Conservation (phyloP, 768 basidiomycete genomes). For the Podaxis sp. region DNA sequence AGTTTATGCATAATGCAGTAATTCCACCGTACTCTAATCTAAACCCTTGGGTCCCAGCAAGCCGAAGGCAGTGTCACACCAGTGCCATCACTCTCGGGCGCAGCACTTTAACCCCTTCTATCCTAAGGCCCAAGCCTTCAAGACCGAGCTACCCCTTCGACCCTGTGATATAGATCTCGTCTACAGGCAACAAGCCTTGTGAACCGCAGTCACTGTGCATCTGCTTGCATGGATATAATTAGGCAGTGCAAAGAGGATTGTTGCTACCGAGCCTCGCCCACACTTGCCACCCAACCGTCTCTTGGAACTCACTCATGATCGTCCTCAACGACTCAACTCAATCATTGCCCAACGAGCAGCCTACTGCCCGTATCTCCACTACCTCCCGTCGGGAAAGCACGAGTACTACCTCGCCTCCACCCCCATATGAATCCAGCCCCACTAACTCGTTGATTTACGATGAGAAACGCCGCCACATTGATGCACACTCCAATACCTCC, state of each 20-base stretch:
- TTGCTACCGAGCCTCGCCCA: neutral
- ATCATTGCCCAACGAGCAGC: too few species aligned
- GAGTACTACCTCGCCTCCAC: slow-evolving; percentile 1
- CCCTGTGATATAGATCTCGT: neutral
- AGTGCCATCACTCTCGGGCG: neutral
- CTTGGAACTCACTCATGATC: neutral
- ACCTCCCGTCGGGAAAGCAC: neutral
- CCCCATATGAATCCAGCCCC: neutral
- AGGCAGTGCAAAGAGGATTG: neutral
- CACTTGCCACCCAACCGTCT: neutral
- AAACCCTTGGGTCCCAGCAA: too few species aligned
- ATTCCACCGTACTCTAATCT: neutral
- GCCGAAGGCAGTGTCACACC: neutral
- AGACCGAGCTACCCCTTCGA: neutral
- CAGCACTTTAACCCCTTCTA: neutral
- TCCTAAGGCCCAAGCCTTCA: too few species aligned
- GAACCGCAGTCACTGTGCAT: neutral
- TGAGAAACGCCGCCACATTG: neutral
- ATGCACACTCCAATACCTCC: neutral
- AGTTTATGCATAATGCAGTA: neutral
- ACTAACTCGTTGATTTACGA: neutral
- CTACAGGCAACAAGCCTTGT: neutral
- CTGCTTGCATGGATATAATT: neutral
- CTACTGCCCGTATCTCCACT: neutral
- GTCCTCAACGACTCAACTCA: neutral